Evolutionary conservation across 1,284 basidiomycete species (phyloP), one percentile per base, ranked within the genome.

Genomic region (Malassezia arunalokei): DNA sequence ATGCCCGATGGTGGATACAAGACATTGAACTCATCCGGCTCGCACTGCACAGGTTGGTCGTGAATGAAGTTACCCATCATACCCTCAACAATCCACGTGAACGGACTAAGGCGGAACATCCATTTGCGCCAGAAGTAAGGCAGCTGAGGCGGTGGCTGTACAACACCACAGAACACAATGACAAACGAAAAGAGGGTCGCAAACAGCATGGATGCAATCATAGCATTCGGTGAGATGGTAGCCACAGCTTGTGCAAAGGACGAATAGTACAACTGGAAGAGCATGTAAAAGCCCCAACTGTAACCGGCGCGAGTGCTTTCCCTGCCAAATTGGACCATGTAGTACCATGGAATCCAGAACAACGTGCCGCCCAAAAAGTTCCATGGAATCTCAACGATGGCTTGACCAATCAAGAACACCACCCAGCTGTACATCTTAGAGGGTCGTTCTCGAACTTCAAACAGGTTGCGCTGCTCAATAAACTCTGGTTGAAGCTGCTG

Each of bases 391-490:
- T 75, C 74, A 49, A 68, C 76, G 12, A 78, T 40, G 39, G 77
- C 71, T 59, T 74, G 74, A 17, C 66, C 47, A 46, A 68, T 50
- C 40, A 75, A 64, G 41, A 89, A 79, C 1, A 84, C 81, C 6
- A 81, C 77, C 88, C 88, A 91, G 45, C 81, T 81, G 76, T 89
- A 91, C 67, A 86, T 85, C 65, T 83, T 80, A 59, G 83, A 84
- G 0, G 83, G 78, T 1, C 81, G 79, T 71, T 87, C 85, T 31
- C 85, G 79, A 11, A 81, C 80, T 66, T 86, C 83, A 70, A 84
- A 87, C 12, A 86, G 76, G 44, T 77, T 74, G 51, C 77, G 74
- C 67, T 79, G 75, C 30, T 66, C 71, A 59, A 79, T 75, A 57
- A 78, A 77, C 47, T 76, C 68, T 38, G 75, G 76, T 71, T 67